Percentiles rank a stretch among this genome's conserved stretches.
Conservation (phyloP, 2,329 filamentous ascomycete species). For the Neoascochyta sp. region DNA sequence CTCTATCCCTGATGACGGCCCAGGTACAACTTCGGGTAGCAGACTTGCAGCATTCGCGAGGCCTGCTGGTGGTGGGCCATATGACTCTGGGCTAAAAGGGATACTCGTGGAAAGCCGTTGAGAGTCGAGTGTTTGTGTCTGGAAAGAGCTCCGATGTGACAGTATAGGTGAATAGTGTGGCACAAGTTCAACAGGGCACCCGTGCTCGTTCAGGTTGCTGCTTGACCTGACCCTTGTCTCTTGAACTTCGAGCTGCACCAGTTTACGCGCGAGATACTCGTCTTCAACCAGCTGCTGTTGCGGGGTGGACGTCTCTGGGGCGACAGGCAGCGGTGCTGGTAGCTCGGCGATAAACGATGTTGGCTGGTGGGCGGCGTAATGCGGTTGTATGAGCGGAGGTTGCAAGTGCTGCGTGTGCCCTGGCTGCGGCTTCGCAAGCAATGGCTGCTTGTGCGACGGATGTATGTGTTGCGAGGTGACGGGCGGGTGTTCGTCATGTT, state of each 20-base stretch:
- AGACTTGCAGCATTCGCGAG: no score
- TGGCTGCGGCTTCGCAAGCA: no score
- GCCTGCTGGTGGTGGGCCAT: conserved; percentile 6
- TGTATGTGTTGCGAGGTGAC: no score
- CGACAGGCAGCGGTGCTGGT: conserved; percentile 24
- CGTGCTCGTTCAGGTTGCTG: conserved; percentile 15
- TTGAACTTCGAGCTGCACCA: conserved; percentile 27
- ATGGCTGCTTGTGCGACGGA: no score
- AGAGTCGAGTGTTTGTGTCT: conserved; percentile 6
- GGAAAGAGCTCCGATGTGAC: conserved; percentile 11
- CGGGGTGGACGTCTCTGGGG: conserved; percentile 24
- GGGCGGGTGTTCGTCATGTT: no score
- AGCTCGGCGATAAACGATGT: conserved; percentile 25
- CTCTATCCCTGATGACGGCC: not conserved
- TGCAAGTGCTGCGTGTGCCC: no score
- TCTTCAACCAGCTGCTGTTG: conserved; percentile 30
- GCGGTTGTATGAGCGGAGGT: conserved; percentile 21
- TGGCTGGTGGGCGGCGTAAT: conserved; percentile 13
- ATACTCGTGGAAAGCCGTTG: conserved; percentile 11
- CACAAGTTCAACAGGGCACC: conserved; percentile 5
- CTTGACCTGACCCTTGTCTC: conserved; percentile 20
- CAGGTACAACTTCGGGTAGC: conserved; percentile 13
- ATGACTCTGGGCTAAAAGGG: conserved; percentile 17
- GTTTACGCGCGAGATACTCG: conserved; percentile 25
- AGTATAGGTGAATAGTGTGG: conserved; percentile 9